Percentiles rank a stretch among this genome's conserved stretches.
phyloP scores from a whole-genome alignment of 306 rosid species.

The Pachyrhizus erosus region DNA sequence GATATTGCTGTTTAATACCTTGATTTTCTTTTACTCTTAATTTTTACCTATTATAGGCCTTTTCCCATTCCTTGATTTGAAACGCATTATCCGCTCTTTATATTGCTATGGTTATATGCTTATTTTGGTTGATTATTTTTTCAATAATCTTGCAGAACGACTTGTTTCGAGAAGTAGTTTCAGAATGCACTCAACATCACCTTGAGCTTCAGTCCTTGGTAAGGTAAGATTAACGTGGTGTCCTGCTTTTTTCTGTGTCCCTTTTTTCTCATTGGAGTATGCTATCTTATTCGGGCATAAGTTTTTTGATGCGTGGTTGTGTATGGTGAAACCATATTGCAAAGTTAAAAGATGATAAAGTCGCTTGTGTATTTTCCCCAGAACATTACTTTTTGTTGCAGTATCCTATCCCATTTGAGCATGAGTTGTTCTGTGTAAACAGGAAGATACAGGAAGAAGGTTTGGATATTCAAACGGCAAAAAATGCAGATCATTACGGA shows the following conservation, averaged over 20 bases:
- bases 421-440: slow-evolving; percentile 37
- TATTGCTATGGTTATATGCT: slow-evolving; percentile 35
- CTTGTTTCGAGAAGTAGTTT: slow-evolving; percentile 54
- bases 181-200: slow-evolving; percentile 57
- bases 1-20: slow-evolving; percentile 31
- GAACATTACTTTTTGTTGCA: background rate
- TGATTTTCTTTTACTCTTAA: background rate
- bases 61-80: slow-evolving; percentile 10
- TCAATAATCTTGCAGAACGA: slow-evolving; percentile 49
- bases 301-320: background rate
- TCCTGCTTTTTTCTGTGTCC: background rate
- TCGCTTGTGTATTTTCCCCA: background rate
- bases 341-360: background rate
- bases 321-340: slow-evolving; percentile 7
- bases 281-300: background rate
- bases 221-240: slow-evolving; percentile 41
- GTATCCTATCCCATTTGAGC: background rate
- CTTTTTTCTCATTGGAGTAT: background rate
- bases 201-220: slow-evolving; percentile 57
- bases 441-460: slow-evolving; percentile 90
- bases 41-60: background rate
- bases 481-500: slow-evolving; percentile 84
- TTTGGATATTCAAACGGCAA: slow-evolving; percentile 79
- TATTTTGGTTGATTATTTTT: slow-evolving; percentile 34
- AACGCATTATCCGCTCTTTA: background rate